Evolutionary conservation across 495 filamentous ascomycete genomes (phyloP), one percentile per base, ranked within the genome.

Genomic region (Aspergillus sparsus): DNA sequence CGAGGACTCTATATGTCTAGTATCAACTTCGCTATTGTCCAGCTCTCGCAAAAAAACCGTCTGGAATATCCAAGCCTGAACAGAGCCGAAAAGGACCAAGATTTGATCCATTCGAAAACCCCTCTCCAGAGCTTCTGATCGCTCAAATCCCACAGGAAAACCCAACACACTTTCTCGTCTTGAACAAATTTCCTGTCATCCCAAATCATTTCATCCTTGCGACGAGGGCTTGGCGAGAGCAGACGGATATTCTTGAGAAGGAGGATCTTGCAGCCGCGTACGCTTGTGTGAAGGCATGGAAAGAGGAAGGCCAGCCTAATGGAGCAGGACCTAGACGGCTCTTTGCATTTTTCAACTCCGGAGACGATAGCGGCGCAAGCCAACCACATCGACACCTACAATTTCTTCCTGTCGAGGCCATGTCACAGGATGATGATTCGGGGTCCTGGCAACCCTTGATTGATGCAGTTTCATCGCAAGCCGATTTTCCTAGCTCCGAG

Each of bases 281-380:
- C 62, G 77, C 79, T 0, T 91, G 89, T 66, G 70, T 95, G 31
- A 73, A 80, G 49, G 81, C 80, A 15, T 95, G 90, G 80, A 71
- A 70, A 27, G 69, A 62, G 4, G 62, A 68, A 45, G 15, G 57
- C 46, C 52, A 62, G 27, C 18, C 18, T 42, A 52, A 61, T 8
- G 46, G 55, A 4, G 21, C 44, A 15, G 52, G 79, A 41, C 1
- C 55, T n/a, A 60, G 54, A 41, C 63, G 71, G 50, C 72, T 95
- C 1, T 93, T 87, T 66, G 89, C 85, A 11, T 95, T 94, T 72
- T 95, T 92, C 78, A 95, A 95, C 65, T 90, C 86, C 32, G 91
- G 91, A 9, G 73, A 81, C 1, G 78, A 87, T 51, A 90, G 86
- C n/a, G 91, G 91, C 0, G 89, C 90, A 6, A 89, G 85, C 54